phyloP scores from a whole-genome alignment of 2,329 filamentous ascomycete genomes.

The Geoglossum cookeanum region DNA sequence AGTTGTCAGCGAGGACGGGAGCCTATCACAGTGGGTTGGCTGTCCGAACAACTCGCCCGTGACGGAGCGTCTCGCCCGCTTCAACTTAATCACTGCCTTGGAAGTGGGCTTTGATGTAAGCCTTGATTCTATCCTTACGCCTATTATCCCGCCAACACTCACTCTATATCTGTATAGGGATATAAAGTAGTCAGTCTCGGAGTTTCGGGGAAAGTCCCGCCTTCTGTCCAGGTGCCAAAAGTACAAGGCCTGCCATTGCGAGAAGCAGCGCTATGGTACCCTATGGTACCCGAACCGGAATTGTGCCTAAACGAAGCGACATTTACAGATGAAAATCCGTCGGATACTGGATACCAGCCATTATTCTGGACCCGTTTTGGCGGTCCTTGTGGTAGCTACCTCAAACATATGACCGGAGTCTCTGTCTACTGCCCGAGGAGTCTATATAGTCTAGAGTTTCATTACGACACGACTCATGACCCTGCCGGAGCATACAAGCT shows the following conservation, averaged over 20 bases:
- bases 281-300: conserved; percentile 1
- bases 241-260: neutral
- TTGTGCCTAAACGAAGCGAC: conserved; percentile 3
- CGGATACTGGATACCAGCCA: conserved; percentile 1
- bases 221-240: neutral
- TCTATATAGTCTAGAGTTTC: neutral
- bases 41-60: conserved; percentile 3
- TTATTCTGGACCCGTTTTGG: conserved; percentile 4
- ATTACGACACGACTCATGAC: conserved; percentile 2
- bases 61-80: conserved; percentile 3
- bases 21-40: conserved; percentile 1
- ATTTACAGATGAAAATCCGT: conserved; percentile 2
- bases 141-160: neutral
- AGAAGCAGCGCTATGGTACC: conserved; percentile 3
- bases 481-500: conserved; percentile 1
- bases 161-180: neutral
- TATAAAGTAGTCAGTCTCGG: conserved; percentile 3
- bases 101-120: conserved; percentile 5
- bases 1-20: conserved; percentile 1
- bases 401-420: conserved; percentile 1
- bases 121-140: neutral
- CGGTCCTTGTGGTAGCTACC: neutral
- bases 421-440: neutral
- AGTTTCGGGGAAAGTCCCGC: conserved; percentile 1
- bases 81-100: neutral